Percentiles rank a stretch among this genome's conserved stretches.
These are phyloP conservation scores for Sporothrix euskadiensis DNA, from an alignment of 2,329 filamentous ascomycete genomes.

Conservation along the genomic window DNA sequence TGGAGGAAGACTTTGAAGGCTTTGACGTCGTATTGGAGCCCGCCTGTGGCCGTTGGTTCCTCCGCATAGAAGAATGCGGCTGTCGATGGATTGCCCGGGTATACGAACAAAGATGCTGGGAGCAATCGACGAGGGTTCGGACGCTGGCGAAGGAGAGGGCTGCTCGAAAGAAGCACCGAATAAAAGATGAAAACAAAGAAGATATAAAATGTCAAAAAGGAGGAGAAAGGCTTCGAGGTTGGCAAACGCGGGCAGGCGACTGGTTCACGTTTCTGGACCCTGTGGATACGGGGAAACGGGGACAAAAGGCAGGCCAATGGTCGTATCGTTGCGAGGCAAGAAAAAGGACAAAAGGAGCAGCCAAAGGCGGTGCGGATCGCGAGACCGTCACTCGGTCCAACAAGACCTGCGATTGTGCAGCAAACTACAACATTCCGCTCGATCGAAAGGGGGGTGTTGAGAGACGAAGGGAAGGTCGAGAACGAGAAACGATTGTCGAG, in stretches of 20 bases:
- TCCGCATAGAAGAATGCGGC: constrained; percentile 47
- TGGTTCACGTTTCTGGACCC: not conserved
- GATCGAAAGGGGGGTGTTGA: not conserved
- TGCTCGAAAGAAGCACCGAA: constrained; percentile 5
- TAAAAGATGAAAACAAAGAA: constrained; percentile 4
- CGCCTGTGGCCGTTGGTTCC: constrained; percentile 58
- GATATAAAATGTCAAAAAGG: not conserved
- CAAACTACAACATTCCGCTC: constrained; percentile 60
- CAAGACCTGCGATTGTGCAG: constrained; percentile 59
- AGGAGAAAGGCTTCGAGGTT: not conserved
- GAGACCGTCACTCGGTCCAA: constrained; percentile 49
- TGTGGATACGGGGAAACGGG: constrained; percentile 18
- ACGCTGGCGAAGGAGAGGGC: not conserved
- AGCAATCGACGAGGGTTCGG: not conserved
- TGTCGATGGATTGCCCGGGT: constrained; percentile 6
- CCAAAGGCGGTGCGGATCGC: constrained; percentile 18
- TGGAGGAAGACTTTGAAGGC: constrained; percentile 46
- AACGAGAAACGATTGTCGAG: not conserved
- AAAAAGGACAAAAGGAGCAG: not conserved
- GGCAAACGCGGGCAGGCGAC: constrained; percentile 5
- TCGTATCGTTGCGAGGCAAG: not conserved
- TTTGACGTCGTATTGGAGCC: constrained; percentile 50
- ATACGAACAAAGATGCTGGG: not conserved
- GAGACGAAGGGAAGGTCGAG: not conserved
- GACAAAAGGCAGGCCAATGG: constrained; percentile 2